Evolutionary conservation across 2,329 filamentous ascomycete species (phyloP), one percentile per base, ranked within the genome.

Genomic region (Fusarium liriodendri): DNA sequence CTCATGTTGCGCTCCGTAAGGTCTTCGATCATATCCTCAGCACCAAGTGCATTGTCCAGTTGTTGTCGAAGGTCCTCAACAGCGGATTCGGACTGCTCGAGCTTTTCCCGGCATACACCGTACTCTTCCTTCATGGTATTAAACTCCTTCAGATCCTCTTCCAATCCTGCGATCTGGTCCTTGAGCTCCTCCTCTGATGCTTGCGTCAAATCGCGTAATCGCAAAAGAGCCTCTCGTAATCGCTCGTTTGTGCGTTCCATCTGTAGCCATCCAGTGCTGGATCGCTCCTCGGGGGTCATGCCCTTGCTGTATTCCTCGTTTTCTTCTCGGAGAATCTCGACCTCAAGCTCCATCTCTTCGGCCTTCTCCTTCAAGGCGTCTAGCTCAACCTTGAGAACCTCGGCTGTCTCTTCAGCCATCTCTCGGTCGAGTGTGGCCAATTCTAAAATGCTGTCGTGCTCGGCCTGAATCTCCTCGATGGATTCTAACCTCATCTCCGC

Each of bases 1-100:
- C 89, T 89, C 86, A 97, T 92, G 79, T 97, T 98, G 78, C 95
- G 93, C 72, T 97, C 94, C 0, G 94, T 95, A 42, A 99, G 88
- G 72, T 97, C 93, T 82, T 98, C 95, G 70, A 98, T 95, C 89
- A 98, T 96, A 76, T 97, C 94, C 80, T 98, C 97, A 14, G 95
- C 94, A 6, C 94, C 94, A 11, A 97, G 88, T 8, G 95, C 95
- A 59, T 93, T 94, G 77, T 99, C 95, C 3, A 99, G 89, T 82
- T 98, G 97, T 80, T 97, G 93, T 60, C 94, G 92, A 14, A 99
- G 89, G 77, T 98, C 94, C 73, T 97, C 93, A 47, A 97, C 91
- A 40, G 92, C 92, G 11, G 90, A 88, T 79, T 98, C 93, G 0
- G 92, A 89, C 62, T 93, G 89, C 5, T 89, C 83, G 13, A 98